These are phyloP conservation scores for Nigrograna mackinnonii DNA, from an alignment of 2,329 filamentous ascomycete species.

Conservation along the genomic window DNA sequence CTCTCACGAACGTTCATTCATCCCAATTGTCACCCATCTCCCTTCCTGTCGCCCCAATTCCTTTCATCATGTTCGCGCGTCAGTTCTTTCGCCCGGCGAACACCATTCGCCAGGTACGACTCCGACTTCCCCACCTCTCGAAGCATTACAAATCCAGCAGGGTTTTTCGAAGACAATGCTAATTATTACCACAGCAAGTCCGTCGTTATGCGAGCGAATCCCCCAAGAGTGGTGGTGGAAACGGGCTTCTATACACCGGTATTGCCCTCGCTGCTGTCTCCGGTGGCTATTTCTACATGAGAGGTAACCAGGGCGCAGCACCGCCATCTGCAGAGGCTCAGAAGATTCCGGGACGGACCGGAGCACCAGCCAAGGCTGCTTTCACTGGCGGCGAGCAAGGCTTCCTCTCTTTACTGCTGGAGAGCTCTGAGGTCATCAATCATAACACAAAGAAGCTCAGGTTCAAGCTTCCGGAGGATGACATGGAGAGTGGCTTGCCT, in stretches of 20 bases:
- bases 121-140: conserved; percentile 16
- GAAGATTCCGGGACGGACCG: conserved; percentile 43
- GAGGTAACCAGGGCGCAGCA: conserved; percentile 28
- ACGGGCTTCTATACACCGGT: conserved; percentile 59
- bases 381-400: conserved; percentile 89
- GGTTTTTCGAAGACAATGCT: conserved; percentile 15
- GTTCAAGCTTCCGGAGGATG: conserved; percentile 82
- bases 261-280: conserved; percentile 61
- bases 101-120: conserved; percentile 44
- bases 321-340: conserved; percentile 37
- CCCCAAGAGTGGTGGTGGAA: conserved; percentile 54
- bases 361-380: conserved; percentile 50
- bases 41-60: conserved; percentile 20
- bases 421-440: conserved; percentile 78
- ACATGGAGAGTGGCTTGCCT: conserved; percentile 80
- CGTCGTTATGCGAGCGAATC: conserved; percentile 73
- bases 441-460: conserved; percentile 94
- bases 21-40: background rate
- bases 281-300: conserved; percentile 56
- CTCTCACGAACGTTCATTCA: conserved; percentile 6
- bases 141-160: conserved; percentile 10
- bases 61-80: conserved; percentile 47
- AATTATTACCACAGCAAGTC: conserved; percentile 54
- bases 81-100: conserved; percentile 47
- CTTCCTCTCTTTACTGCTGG: conserved; percentile 78